Evolutionary conservation across 2,329 filamentous ascomycete species (phyloP).

Genomic region (Fusarium sterilihyphosum): DNA sequence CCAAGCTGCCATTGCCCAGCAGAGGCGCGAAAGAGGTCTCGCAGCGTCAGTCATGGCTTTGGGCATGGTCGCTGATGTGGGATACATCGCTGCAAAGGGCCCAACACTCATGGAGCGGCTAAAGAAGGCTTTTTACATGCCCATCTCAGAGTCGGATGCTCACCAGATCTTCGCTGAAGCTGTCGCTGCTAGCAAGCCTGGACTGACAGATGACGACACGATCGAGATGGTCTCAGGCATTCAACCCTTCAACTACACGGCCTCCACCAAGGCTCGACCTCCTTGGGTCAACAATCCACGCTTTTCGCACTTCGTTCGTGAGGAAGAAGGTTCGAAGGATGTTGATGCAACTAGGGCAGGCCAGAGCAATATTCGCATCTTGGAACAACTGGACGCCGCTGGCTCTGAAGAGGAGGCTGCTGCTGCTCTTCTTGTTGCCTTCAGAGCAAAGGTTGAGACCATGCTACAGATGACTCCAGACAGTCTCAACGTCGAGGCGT

Average conservation of each 20-base stretch:
- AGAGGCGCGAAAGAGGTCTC: not conserved
- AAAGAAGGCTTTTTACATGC: not conserved
- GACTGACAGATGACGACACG: not conserved
- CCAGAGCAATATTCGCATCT: not conserved
- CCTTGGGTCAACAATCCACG: constrained; percentile 2
- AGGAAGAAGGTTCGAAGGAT: not conserved
- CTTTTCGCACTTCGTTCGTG: not conserved
- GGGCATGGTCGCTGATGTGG: not conserved
- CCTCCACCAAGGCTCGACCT: not conserved
- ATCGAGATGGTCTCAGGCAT: constrained; percentile 1
- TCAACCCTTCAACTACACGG: not conserved
- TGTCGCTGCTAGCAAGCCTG: not conserved
- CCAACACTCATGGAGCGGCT: not conserved
- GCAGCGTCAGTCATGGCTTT: not conserved
- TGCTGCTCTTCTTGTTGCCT: not conserved
- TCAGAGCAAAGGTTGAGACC: not conserved
- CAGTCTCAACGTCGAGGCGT: not conserved
- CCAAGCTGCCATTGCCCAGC: not conserved
- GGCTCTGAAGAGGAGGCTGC: not conserved
- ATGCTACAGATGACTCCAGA: not conserved
- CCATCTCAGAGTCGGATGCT: not conserved
- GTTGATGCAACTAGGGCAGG: not conserved
- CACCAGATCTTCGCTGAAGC: constrained; percentile 6
- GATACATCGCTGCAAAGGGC: not conserved
- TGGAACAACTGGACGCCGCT: not conserved